phyloP scores from a whole-genome alignment of 2,329 filamentous ascomycete genomes.

The Fusarium dlaminii region DNA sequence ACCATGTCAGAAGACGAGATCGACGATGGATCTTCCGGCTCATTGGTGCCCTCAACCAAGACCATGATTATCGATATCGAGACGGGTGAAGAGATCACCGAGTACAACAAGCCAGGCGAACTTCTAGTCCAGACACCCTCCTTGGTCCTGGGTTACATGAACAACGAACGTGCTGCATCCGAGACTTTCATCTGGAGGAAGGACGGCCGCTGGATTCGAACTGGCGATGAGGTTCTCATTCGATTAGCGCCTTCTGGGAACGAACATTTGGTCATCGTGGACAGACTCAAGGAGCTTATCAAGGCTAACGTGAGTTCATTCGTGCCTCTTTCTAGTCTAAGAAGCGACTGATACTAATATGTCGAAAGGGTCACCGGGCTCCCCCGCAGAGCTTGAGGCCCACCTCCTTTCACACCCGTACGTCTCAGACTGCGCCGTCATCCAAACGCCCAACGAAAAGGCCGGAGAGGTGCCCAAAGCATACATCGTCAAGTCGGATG shows the following conservation, averaged over 20 bases:
- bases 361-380: not conserved
- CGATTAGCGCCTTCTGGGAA: not conserved
- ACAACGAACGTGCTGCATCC: not conserved
- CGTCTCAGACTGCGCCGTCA: not conserved
- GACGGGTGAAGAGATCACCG: not conserved
- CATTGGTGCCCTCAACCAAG: accelerated
- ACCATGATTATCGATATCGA: not conserved
- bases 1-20: not conserved
- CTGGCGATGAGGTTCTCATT: not conserved
- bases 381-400: not conserved
- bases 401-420: not conserved
- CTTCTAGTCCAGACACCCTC: accelerated
- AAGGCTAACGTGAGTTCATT: not conserved
- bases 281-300: not conserved
- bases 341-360: no score
- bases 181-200: not conserved
- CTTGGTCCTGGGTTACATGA: not conserved
- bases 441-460: not conserved
- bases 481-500: not conserved
- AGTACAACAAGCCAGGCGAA: not conserved
- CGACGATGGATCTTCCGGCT: not conserved
- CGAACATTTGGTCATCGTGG: accelerated
- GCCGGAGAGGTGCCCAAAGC: not conserved
- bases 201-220: not conserved
- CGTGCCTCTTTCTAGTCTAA: no score